phyloP scores from a whole-genome alignment of 139 green algal species.

The Mesostigma viride region DNA sequence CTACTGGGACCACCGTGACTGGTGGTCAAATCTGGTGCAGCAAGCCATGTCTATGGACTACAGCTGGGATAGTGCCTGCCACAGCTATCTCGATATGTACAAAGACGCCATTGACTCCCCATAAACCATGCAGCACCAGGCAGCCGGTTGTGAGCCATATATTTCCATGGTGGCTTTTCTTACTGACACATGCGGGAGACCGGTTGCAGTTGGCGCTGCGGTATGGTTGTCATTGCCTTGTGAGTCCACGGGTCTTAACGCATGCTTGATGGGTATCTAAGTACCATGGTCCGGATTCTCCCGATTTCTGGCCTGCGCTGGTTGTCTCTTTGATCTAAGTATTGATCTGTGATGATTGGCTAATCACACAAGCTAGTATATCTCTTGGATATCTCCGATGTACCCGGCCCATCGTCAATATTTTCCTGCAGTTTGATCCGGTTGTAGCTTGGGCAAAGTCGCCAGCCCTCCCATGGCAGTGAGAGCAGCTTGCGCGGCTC shows the following conservation, averaged over 20 bases:
- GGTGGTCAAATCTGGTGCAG: constrained; percentile 30
- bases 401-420: too few relatives aligned
- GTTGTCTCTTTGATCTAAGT: too few relatives aligned
- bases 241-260: not conserved
- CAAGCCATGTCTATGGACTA: constrained; percentile 35
- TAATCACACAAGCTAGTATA: too few relatives aligned
- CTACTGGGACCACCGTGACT: constrained; percentile 29
- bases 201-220: constrained; percentile 2
- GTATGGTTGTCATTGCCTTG: not conserved
- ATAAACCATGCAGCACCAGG: not conserved
- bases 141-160: not conserved
- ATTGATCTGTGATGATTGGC: too few relatives aligned
- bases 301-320: too few relatives aligned
- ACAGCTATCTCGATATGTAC: constrained; percentile 33
- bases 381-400: too few relatives aligned
- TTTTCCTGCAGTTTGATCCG: too few relatives aligned
- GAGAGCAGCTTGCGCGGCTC: too few relatives aligned
- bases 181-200: not conserved
- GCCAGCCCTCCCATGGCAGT: too few relatives aligned
- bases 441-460: too few relatives aligned
- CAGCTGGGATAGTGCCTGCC: constrained; percentile 29
- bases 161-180: not conserved
- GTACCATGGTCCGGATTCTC: too few relatives aligned
- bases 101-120: constrained; percentile 5
- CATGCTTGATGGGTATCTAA: not conserved